Percentiles rank a stretch among this genome's conserved stretches.
Conservation (phyloP, 345 rosid species). For the Acer negundo region DNA sequence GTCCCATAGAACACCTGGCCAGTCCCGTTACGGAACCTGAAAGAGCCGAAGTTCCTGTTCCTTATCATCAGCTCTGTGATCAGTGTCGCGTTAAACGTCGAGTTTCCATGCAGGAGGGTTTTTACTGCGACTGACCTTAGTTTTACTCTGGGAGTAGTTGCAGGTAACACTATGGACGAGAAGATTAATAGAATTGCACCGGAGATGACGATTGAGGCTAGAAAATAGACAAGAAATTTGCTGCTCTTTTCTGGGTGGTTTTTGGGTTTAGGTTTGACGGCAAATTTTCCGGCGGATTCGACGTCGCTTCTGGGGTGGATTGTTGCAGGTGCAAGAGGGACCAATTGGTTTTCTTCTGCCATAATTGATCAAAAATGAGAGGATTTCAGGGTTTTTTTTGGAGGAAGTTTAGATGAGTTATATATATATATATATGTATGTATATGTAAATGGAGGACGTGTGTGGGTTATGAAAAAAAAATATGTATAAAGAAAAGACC, state of each 20-base stretch:
- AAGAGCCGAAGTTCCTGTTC: slow-evolving; percentile 53
- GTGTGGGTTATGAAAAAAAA: neutral
- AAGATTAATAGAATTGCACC: slow-evolving; percentile 33
- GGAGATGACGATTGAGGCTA: slow-evolving; percentile 36
- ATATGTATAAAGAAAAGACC: neutral
- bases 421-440: neutral
- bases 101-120: slow-evolving; percentile 27
- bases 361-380: slow-evolving; percentile 15
- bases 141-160: slow-evolving; percentile 36
- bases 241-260: slow-evolving; percentile 19
- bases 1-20: slow-evolving; percentile 31
- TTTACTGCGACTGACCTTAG: slow-evolving; percentile 19
- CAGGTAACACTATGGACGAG: slow-evolving; percentile 35
- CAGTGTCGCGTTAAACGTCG: slow-evolving; percentile 41
- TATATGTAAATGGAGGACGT: neutral
- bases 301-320: slow-evolving; percentile 42
- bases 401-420: neutral
- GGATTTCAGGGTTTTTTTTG: neutral
- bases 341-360: slow-evolving; percentile 29
- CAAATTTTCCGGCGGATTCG: slow-evolving; percentile 16
- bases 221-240: slow-evolving; percentile 46
- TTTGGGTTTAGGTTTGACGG: neutral
- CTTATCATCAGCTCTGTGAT: slow-evolving; percentile 36
- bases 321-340: slow-evolving; percentile 32
- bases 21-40: slow-evolving; percentile 33